Percentiles rank a stretch among this genome's conserved stretches.
Evolutionary conservation across 768 basidiomycete genomes (phyloP).

Genomic region (Russula virescens): DNA sequence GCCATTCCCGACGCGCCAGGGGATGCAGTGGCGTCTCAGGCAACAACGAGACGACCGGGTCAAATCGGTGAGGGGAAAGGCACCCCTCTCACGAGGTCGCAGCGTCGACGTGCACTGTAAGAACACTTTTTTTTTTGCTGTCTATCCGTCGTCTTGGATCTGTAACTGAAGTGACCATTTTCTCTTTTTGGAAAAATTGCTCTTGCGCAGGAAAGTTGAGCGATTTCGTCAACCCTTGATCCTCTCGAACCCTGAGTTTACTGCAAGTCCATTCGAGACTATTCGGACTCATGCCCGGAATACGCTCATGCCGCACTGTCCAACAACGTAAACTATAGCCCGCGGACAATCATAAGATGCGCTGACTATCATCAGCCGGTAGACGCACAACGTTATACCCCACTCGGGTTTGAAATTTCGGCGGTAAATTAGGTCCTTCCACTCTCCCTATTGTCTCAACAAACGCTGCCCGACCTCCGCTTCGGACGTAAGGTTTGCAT

Average conservation of each 20-base stretch:
- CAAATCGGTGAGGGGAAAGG: constrained; percentile 66
- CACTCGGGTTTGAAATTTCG: constrained; percentile 1
- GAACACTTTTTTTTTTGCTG: constrained; percentile 29
- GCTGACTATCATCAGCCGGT: neutral
- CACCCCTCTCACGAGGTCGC: constrained; percentile 50
- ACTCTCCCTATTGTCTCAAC: neutral
- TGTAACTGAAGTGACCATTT: constrained; percentile 10
- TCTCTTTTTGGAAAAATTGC: neutral
- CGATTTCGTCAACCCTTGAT: constrained; percentile 65
- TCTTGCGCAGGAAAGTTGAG: constrained; percentile 50
- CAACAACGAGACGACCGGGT: constrained; percentile 36
- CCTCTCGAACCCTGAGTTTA: constrained; percentile 57
- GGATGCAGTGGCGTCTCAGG: neutral
- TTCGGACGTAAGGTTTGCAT: neutral
- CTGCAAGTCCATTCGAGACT: constrained; percentile 66
- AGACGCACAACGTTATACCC: neutral
- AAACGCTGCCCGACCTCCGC: neutral
- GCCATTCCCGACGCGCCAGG: neutral
- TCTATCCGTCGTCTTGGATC: neutral
- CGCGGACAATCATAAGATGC: neutral
- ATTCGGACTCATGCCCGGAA: constrained; percentile 78
- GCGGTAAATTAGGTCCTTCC: neutral
- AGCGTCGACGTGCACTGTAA: constrained; percentile 66
- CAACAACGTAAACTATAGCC: constrained; percentile 1
- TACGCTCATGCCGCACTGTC: constrained; percentile 54